phyloP scores from a whole-genome alignment of 352 stramenopile species.

The Pythium biforme region DNA sequence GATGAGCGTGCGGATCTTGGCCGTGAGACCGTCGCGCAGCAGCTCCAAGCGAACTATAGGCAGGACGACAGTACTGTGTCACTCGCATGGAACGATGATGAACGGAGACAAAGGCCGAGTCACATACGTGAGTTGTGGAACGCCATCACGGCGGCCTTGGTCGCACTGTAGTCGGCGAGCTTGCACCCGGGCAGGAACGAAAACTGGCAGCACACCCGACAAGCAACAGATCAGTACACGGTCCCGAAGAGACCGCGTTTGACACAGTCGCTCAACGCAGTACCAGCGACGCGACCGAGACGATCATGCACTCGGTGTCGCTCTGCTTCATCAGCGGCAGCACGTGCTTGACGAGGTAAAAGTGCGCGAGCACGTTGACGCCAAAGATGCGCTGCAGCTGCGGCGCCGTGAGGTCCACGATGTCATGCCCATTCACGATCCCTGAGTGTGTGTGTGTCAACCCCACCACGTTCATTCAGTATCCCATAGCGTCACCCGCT shows the following conservation, averaged over 20 bases:
- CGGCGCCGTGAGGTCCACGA: slow-evolving; percentile 23
- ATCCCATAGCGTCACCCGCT: no score
- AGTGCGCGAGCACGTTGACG: slow-evolving; percentile 39
- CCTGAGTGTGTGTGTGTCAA: slow-evolving; percentile 4
- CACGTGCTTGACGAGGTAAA: slow-evolving; percentile 27
- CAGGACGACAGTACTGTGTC: neutral
- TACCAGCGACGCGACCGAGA: slow-evolving; percentile 34
- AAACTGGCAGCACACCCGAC: neutral
- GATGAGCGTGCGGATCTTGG: slow-evolving; percentile 62
- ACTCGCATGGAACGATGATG: no score
- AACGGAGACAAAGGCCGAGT: no score
- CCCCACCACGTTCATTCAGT: no score
- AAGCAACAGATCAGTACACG: no score
- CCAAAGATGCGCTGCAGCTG: slow-evolving; percentile 29
- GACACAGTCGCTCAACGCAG: slow-evolving; percentile 14
- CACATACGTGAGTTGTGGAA: slow-evolving; percentile 67
- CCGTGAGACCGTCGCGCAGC: slow-evolving; percentile 37
- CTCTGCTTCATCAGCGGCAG: slow-evolving; percentile 30
- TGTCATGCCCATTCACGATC: slow-evolving; percentile 26
- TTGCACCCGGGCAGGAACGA: slow-evolving; percentile 3
- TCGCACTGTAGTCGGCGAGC: slow-evolving; percentile 72
- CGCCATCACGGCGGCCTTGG: slow-evolving; percentile 63
- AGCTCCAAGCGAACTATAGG: slow-evolving; percentile 75
- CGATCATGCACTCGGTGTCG: slow-evolving; percentile 22
- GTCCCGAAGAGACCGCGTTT: no score